Evolutionary conservation across 2,329 filamentous ascomycete species (phyloP).

Genomic region (Metarhizium robertsii): DNA sequence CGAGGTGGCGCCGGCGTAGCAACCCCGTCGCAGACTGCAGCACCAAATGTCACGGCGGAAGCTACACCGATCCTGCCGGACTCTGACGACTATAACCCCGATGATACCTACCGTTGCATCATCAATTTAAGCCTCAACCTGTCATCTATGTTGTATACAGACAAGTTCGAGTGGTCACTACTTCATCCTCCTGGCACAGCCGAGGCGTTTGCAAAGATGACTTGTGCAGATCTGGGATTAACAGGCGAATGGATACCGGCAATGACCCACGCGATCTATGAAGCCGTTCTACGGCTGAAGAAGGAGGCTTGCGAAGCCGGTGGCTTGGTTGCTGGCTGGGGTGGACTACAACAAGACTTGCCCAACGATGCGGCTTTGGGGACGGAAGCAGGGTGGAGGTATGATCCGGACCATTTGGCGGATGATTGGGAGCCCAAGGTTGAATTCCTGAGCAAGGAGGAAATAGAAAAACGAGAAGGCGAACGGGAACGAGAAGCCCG

Average conservation of each 20-base stretch:
- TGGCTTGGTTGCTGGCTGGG: constrained; percentile 68
- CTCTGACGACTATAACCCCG: constrained; percentile 72
- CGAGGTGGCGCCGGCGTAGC: constrained; percentile 38
- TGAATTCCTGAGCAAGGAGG: constrained; percentile 78
- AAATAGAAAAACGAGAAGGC: constrained; percentile 94
- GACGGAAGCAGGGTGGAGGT: constrained; percentile 84
- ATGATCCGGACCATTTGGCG: constrained; percentile 82
- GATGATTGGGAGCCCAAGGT: constrained; percentile 80
- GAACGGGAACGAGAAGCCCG: constrained; percentile 88
- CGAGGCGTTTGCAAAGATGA: constrained; percentile 84
- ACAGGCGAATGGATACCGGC: constrained; percentile 89
- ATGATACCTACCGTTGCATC: constrained; percentile 91
- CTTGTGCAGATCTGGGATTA: constrained; percentile 84
- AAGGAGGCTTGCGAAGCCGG: constrained; percentile 94
- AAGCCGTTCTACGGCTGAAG: constrained; percentile 83
- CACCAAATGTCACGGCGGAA: constrained; percentile 54
- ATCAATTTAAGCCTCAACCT: constrained; percentile 87
- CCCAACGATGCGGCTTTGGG: constrained; percentile 83
- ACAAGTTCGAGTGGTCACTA: constrained; percentile 97
- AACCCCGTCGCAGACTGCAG: constrained; percentile 37
- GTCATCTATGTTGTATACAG: constrained; percentile 83
- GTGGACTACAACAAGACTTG: constrained; percentile 52
- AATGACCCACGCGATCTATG: constrained; percentile 94
- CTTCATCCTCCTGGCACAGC: constrained; percentile 86
- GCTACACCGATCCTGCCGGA: constrained; percentile 53